Conservation (phyloP, 2,329 filamentous ascomycete genomes). For the Chaetomiaceae sp. region DNA sequence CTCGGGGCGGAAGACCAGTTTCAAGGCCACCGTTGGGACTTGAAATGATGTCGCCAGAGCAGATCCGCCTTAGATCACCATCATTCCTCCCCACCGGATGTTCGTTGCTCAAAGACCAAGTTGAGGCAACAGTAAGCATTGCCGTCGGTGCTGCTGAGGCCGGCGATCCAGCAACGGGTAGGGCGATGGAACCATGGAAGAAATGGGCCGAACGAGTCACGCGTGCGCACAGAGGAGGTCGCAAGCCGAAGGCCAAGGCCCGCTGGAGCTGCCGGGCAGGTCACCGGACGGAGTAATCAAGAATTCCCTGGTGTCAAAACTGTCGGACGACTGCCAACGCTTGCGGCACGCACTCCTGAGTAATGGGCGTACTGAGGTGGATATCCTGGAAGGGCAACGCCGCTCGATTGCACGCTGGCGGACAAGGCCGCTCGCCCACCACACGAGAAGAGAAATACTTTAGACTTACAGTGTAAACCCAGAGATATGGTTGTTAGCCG, state of each 20-base stretch:
- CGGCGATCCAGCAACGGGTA: conserved; percentile 5
- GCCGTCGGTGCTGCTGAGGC: conserved; percentile 12
- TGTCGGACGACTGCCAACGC: conserved; percentile 14
- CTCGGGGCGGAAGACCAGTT: conserved; percentile 21
- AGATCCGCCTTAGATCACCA: conserved; percentile 9
- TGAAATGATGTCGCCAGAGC: conserved; percentile 7
- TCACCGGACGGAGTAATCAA: conserved; percentile 22
- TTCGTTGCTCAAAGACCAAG: conserved; percentile 2
- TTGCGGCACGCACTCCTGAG: conserved; percentile 8
- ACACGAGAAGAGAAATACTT: conserved; percentile 2
- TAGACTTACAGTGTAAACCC: conserved; percentile 12
- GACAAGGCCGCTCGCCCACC: no score
- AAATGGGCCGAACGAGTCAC: conserved; percentile 19
- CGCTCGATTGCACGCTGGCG: conserved; percentile 1
- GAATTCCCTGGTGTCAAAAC: conserved; percentile 16
- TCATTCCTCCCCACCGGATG: conserved; percentile 2
- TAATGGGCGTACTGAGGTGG: conserved; percentile 4
- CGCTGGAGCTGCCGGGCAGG: conserved; percentile 12
- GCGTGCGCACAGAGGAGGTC: conserved; percentile 13
- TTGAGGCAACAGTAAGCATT: not conserved
- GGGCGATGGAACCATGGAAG: conserved; percentile 10
- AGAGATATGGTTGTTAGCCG: not conserved
- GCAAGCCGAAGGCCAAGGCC: conserved; percentile 16
- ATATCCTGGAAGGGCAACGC: not conserved
- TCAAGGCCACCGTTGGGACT: conserved; percentile 22